These are phyloP conservation scores for Pythium folliculosum DNA, from an alignment of 352 stramenopile species.

Conservation along the genomic window DNA sequence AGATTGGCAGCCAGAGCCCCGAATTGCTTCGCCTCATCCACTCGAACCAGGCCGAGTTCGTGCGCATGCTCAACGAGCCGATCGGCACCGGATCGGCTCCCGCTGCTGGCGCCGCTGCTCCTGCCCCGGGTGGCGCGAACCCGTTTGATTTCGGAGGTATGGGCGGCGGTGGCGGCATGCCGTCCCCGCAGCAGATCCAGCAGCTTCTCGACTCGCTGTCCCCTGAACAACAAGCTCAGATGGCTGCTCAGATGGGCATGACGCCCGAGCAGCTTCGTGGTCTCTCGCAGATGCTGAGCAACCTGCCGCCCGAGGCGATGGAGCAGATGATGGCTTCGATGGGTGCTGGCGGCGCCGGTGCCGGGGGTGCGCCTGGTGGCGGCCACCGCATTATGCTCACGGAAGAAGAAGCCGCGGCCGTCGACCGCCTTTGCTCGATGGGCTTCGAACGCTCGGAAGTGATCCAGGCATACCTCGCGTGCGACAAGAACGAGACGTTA, in stretches of 20 bases:
- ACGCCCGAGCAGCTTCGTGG: conserved; percentile 82
- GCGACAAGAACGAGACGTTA: conserved; percentile 99
- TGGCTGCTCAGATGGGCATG: conserved; percentile 87
- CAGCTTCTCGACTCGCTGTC: conserved; percentile 76
- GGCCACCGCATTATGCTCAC: conserved; percentile 76
- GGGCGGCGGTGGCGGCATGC: conserved; percentile 53
- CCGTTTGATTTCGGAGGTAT: conserved; percentile 53
- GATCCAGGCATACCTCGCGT: conserved; percentile 97
- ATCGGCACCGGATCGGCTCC: conserved; percentile 55
- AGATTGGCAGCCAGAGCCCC: conserved; percentile 83
- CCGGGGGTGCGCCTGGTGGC: conserved; percentile 40
- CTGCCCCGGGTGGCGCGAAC: conserved; percentile 34
- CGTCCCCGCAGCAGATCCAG: conserved; percentile 84
- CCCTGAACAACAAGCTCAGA: conserved; percentile 76
- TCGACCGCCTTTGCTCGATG: conserved; percentile 82
- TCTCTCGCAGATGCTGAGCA: conserved; percentile 86
- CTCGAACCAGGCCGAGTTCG: conserved; percentile 85
- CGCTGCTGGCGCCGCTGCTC: conserved; percentile 21
- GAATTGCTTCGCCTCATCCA: conserved; percentile 85
- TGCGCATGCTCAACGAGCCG: conserved; percentile 88
- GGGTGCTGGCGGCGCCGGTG: conserved; percentile 42
- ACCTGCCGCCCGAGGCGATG: conserved; percentile 77
- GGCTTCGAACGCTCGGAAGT: conserved; percentile 91
- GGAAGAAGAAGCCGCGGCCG: conserved; percentile 76
- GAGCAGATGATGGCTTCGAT: conserved; percentile 89